phyloP scores from a whole-genome alignment of 176 grass and related monocot genomes.

The Cymbopogon citratus region DNA sequence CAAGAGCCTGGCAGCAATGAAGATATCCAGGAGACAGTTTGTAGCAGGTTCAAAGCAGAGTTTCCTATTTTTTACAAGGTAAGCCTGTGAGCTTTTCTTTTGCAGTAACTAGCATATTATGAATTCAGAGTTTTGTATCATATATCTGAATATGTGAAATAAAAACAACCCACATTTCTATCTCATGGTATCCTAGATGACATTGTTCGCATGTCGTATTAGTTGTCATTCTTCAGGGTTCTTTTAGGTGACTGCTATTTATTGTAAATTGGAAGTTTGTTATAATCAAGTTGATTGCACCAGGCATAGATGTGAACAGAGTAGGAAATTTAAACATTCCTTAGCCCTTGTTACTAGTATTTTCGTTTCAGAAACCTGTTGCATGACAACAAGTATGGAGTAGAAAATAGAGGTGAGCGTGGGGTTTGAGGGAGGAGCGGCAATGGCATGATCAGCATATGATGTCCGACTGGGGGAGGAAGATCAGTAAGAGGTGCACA shows the following conservation, averaged over 20 bases:
- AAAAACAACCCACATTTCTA: background rate
- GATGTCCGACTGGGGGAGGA: background rate
- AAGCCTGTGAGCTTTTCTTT: background rate
- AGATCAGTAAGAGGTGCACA: background rate
- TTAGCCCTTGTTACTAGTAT: background rate
- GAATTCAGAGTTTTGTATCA: background rate
- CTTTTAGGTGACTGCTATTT: background rate
- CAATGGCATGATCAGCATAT: background rate
- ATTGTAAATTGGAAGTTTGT: background rate
- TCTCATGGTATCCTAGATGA: background rate
- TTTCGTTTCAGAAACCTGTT: background rate
- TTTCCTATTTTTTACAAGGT: conserved; percentile 82
- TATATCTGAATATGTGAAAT: background rate
- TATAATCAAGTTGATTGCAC: background rate
- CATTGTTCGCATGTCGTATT: background rate
- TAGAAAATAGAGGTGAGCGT: background rate
- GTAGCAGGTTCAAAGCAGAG: conserved; percentile 62
- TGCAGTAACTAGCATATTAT: background rate
- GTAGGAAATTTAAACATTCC: background rate
- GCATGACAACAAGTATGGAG: background rate
- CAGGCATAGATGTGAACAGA: background rate
- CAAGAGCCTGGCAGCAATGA: conserved; percentile 75
- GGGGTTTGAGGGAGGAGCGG: background rate
- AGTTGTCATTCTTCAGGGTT: background rate
- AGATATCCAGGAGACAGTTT: conserved; percentile 61